These are phyloP conservation scores for Fraxinus latifolia DNA, from an alignment of 305 asterid genomes.

Conservation along the genomic window DNA sequence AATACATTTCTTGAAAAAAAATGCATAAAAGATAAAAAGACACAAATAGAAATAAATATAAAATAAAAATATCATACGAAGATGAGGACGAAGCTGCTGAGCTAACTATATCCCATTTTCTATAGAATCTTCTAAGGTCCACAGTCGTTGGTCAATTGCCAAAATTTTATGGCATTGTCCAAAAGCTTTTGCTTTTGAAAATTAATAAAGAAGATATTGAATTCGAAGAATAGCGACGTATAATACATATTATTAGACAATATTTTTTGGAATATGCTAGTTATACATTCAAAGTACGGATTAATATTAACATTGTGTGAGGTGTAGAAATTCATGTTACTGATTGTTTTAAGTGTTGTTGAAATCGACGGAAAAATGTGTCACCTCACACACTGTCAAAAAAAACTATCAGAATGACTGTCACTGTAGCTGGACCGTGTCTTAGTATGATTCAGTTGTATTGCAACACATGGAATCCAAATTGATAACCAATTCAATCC, in stretches of 20 bases:
- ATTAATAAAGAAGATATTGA: neutral
- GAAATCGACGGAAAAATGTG: too few relatives aligned
- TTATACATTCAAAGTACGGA: too few relatives aligned
- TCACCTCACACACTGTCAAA: too few relatives aligned
- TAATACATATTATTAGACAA: neutral
- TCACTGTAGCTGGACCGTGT: too few relatives aligned
- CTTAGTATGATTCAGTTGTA: neutral
- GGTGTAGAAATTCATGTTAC: too few relatives aligned
- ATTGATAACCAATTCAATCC: neutral
- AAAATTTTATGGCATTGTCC: constrained; percentile 22
- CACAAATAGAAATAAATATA: neutral
- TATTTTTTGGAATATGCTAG: neutral
- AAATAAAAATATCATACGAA: neutral
- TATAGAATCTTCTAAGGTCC: constrained; percentile 18
- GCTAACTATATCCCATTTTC: constrained; percentile 7
- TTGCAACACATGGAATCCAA: neutral
- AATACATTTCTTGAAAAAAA: neutral
- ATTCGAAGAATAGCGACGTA: neutral
- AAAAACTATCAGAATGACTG: too few relatives aligned
- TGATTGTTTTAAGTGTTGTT: too few relatives aligned
- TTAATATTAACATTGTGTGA: too few relatives aligned
- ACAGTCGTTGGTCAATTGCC: constrained; percentile 35
- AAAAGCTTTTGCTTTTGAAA: constrained; percentile 16
- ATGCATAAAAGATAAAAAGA: neutral
- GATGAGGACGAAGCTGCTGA: neutral